phyloP scores from a whole-genome alignment of 176 grass and related monocot species.

The Thalia dealbata region DNA sequence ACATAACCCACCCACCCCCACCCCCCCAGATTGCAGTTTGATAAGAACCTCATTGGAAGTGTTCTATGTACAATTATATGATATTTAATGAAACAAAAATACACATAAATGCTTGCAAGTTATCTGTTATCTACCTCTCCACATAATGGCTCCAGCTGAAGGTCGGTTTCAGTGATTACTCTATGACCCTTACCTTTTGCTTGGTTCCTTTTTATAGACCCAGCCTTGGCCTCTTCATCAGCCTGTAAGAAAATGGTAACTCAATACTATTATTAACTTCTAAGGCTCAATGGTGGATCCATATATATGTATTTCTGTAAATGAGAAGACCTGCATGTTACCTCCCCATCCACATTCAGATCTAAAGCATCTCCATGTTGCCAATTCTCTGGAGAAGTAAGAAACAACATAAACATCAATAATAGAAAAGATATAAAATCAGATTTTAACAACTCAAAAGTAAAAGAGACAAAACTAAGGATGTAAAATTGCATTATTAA shows the following conservation, averaged over 20 bases:
- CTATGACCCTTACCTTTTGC: constrained; percentile 36
- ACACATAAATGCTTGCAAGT: no score
- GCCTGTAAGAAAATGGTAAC: constrained; percentile 28
- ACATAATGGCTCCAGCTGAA: constrained; percentile 56
- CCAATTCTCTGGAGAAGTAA: constrained; percentile 32
- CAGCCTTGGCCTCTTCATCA: constrained; percentile 3
- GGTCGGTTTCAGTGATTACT: constrained; percentile 40
- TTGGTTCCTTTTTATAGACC: background rate
- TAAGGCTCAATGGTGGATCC: background rate
- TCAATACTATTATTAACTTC: constrained; percentile 13
- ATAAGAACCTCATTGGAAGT: background rate
- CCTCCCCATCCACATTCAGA: constrained; percentile 66
- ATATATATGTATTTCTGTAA: constrained; percentile 3
- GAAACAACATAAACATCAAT: constrained; percentile 5
- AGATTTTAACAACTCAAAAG: background rate
- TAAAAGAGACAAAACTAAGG: background rate
- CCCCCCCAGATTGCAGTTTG: background rate
- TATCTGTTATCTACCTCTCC: constrained; percentile 31
- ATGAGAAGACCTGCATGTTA: constrained; percentile 26
- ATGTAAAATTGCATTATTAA: background rate
- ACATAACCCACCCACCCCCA: no score
- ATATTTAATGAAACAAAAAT: background rate
- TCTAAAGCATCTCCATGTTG: constrained; percentile 63
- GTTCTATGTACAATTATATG: background rate
- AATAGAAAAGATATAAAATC: constrained; percentile 1